Evolutionary conservation across 2,329 filamentous ascomycete genomes (phyloP).

Genomic region (Dactylellina leptospora): DNA sequence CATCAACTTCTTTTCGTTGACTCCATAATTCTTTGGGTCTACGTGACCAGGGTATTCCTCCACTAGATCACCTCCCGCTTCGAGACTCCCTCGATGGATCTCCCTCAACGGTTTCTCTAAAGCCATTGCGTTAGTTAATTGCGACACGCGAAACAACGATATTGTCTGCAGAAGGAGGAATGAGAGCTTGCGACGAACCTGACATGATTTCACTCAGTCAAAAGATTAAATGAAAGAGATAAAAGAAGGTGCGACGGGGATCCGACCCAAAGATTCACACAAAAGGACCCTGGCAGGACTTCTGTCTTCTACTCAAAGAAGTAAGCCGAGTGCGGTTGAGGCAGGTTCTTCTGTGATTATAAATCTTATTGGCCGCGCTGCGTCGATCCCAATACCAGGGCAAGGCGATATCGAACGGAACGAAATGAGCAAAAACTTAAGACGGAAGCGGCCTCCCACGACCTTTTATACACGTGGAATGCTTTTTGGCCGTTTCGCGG

Average conservation of each 20-base stretch:
- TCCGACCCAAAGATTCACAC: slow-evolving; percentile 40
- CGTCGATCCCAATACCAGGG: slow-evolving; percentile 49
- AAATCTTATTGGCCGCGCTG: slow-evolving; percentile 48
- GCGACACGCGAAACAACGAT: neutral
- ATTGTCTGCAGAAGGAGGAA: neutral
- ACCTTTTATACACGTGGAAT: slow-evolving; percentile 31
- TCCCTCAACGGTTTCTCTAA: slow-evolving; percentile 44
- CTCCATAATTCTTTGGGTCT: slow-evolving; percentile 31
- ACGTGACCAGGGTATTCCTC: slow-evolving; percentile 48
- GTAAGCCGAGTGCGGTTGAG: slow-evolving; percentile 30
- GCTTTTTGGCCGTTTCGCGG: slow-evolving; percentile 2
- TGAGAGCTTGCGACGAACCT: slow-evolving; percentile 28
- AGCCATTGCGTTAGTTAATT: slow-evolving; percentile 13
- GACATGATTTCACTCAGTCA: slow-evolving; percentile 24
- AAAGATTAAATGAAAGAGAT: slow-evolving; percentile 10
- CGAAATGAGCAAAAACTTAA: slow-evolving; percentile 11
- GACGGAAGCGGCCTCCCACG: slow-evolving; percentile 24
- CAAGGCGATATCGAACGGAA: slow-evolving; percentile 42
- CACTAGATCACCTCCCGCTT: slow-evolving; percentile 35
- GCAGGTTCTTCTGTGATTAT: slow-evolving; percentile 37
- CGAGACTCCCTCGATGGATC: slow-evolving; percentile 25
- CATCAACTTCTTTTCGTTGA: slow-evolving; percentile 70
- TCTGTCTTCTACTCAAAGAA: slow-evolving; percentile 31
- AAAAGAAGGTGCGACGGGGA: slow-evolving; percentile 12
- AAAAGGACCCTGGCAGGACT: slow-evolving; percentile 41